Conservation (phyloP, 106 monocot species). For the Platanthera guangdongensis region DNA sequence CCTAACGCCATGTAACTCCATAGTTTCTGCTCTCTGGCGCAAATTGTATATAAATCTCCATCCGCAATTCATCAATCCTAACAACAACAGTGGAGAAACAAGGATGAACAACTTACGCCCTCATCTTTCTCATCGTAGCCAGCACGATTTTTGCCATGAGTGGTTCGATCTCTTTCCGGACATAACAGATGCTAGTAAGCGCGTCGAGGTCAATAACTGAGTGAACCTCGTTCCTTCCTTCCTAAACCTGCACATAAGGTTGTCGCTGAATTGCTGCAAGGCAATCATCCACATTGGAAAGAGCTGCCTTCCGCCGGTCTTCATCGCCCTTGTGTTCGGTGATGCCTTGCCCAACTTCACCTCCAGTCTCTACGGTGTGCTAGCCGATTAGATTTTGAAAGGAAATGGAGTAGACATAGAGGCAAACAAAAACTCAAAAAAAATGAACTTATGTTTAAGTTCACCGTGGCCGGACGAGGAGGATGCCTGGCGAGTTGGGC, state of each 20-base stretch:
- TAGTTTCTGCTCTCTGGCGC: too few species aligned
- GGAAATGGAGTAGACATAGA: too few species aligned
- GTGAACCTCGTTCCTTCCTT: conserved; percentile 1
- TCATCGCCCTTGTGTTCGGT: not conserved
- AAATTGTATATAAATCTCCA: too few species aligned
- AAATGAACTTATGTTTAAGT: too few species aligned
- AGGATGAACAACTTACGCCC: not conserved
- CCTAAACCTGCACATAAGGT: not conserved
- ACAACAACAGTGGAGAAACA: not conserved
- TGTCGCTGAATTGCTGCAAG: not conserved
- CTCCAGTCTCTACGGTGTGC: not conserved
- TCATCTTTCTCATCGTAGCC: not conserved
- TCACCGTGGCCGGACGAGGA: too few species aligned
- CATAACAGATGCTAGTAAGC: not conserved
- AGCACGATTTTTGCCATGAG: not conserved
- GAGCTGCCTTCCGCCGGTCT: not conserved
- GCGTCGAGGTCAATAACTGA: not conserved
- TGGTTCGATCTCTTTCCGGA: not conserved
- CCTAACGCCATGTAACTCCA: too few species aligned
- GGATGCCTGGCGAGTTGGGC: too few species aligned
- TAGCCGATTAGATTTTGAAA: not conserved
- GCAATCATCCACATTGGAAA: not conserved
- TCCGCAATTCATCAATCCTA: too few species aligned
- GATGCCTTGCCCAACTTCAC: too few species aligned
- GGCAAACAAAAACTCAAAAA: too few species aligned